Conservation (phyloP, 2,329 filamentous ascomycete genomes). For the Apiospora saccharicola region DNA sequence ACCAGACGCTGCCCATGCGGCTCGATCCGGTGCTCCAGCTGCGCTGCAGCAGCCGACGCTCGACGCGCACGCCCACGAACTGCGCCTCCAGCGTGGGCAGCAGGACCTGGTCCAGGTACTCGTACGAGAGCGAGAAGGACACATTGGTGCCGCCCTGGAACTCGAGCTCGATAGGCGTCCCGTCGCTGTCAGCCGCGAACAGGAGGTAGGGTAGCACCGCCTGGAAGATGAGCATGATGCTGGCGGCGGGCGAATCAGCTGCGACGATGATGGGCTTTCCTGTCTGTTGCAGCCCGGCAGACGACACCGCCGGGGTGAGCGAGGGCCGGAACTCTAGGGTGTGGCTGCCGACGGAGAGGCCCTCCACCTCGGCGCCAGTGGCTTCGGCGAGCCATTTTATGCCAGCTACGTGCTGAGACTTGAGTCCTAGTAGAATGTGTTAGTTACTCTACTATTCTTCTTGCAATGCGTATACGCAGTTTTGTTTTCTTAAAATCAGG, state of each 20-base stretch:
- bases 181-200: conserved; percentile 48
- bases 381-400: conserved; percentile 61
- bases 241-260: conserved; percentile 59
- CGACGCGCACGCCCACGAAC: conserved; percentile 55
- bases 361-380: conserved; percentile 58
- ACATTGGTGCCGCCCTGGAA: conserved; percentile 68
- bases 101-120: conserved; percentile 69
- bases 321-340: conserved; percentile 57
- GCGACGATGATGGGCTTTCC: conserved; percentile 57
- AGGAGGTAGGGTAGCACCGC: conserved; percentile 66
- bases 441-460: not conserved
- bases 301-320: conserved; percentile 41
- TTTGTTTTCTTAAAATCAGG: not conserved
- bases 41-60: conserved; percentile 52
- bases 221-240: conserved; percentile 65
- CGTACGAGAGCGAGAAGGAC: conserved; percentile 62
- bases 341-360: conserved; percentile 59
- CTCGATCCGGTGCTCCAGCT: conserved; percentile 59
- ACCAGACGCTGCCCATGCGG: conserved; percentile 51
- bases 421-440: conserved; percentile 55
- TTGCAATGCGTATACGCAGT: too few species aligned
- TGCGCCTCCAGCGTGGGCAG: conserved; percentile 59
- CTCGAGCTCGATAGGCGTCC: conserved; percentile 55
- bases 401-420: conserved; percentile 65
- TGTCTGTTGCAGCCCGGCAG: conserved; percentile 34